Evolutionary conservation across 78 protist species (phyloP).

Genomic region (Dictyostelium purpureum): DNA sequence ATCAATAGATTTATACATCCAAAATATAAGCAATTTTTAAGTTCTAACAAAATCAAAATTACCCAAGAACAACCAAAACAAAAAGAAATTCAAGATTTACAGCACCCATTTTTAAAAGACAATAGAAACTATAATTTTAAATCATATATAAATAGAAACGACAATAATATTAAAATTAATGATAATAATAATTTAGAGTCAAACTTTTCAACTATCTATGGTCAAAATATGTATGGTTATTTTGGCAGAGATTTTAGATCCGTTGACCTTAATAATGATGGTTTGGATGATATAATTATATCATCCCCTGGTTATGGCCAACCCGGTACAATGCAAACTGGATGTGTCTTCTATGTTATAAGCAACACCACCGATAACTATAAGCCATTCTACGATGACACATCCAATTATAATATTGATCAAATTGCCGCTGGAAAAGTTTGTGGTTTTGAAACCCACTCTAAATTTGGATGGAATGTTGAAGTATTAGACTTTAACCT

Average conservation of each 20-base stretch:
- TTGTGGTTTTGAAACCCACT: conserved; percentile 41
- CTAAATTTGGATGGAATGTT: conserved; percentile 28
- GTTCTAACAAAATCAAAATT: neutral
- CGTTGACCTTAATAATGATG: conserved; percentile 44
- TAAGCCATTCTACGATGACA: neutral
- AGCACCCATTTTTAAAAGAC: too few relatives aligned
- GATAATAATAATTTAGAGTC: neutral
- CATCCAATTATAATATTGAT: neutral
- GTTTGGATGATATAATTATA: conserved; percentile 32
- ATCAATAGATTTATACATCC: neutral
- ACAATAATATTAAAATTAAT: neutral
- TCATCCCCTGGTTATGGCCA: conserved; percentile 59
- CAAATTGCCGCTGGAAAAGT: conserved; percentile 18
- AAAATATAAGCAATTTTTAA: neutral
- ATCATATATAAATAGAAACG: neutral
- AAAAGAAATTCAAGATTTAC: neutral
- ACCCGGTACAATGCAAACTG: conserved; percentile 67
- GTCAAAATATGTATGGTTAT: conserved; percentile 7
- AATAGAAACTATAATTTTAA: neutral
- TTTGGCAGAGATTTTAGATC: conserved; percentile 35
- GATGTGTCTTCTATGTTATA: conserved; percentile 54
- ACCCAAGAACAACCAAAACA: neutral
- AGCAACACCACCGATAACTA: neutral
- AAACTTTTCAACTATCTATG: conserved; percentile 28
- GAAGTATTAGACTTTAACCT: conserved; percentile 36